These are phyloP conservation scores for Taiozyma sp. DNA, from an alignment of 1,139 yeast genomes.

Conservation along the genomic window DNA sequence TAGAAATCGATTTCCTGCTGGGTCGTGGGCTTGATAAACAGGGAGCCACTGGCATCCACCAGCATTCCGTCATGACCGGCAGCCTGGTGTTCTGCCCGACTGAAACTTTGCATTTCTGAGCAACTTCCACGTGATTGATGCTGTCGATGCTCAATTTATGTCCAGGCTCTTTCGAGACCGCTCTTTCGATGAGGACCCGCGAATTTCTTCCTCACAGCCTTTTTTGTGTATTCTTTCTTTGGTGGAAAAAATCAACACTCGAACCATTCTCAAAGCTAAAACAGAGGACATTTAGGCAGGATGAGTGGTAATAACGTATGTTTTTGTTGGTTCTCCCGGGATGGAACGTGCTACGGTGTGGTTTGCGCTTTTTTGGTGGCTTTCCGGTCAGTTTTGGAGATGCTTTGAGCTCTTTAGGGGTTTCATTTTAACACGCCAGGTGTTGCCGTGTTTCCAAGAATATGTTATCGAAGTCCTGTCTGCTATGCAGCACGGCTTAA, in stretches of 20 bases:
- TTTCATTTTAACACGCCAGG: not conserved
- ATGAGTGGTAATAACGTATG: conserved; percentile 6
- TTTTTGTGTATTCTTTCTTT: not conserved
- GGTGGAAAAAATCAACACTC: not conserved
- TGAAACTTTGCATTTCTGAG: conserved; percentile 5
- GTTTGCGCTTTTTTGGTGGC: not conserved
- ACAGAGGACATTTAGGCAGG: not conserved
- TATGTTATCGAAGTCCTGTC: not conserved
- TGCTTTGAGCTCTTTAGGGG: not conserved
- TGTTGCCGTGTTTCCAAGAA: not conserved
- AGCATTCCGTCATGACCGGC: conserved; percentile 91
- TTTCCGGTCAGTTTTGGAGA: not conserved
- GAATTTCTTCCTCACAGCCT: not conserved
- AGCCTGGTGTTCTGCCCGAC: conserved; percentile 40
- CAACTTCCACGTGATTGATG: too few relatives aligned
- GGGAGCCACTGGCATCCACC: conserved; percentile 52
- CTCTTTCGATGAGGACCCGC: not conserved
- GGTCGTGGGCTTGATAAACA: conserved; percentile 68
- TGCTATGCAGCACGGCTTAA: not conserved
- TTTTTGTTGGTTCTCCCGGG: not conserved
- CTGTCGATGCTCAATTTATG: too few relatives aligned
- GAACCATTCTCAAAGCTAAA: not conserved
- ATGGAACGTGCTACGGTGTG: not conserved
- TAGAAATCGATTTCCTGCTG: conserved; percentile 74
- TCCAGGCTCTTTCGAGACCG: too few relatives aligned